Evolutionary conservation across 495 filamentous ascomycete genomes (phyloP).

Genomic region (Penicillium soppii): DNA sequence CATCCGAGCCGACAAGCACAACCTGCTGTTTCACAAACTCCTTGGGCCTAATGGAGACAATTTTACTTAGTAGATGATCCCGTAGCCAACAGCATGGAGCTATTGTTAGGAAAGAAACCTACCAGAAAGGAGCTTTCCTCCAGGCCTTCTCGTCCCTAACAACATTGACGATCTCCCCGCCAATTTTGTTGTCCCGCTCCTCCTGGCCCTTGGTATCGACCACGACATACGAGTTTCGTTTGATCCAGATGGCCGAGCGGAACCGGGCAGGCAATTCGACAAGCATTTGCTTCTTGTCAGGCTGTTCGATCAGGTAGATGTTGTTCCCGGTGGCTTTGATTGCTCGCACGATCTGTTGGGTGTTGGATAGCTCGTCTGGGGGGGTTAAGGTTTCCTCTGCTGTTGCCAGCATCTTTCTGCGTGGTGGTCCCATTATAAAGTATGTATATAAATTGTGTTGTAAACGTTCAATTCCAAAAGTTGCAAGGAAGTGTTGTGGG

Average conservation of each 20-base stretch:
- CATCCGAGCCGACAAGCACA: slow-evolving; percentile 35
- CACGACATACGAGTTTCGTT: slow-evolving; percentile 80
- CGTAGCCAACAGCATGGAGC: neutral
- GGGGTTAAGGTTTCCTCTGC: slow-evolving; percentile 74
- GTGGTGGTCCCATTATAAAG: slow-evolving; percentile 65
- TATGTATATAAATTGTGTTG: neutral
- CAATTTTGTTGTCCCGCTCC: slow-evolving; percentile 72
- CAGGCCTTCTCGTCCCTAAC: slow-evolving; percentile 88
- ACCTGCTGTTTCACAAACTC: slow-evolving; percentile 67
- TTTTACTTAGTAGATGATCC: neutral
- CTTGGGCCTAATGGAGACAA: slow-evolving; percentile 60
- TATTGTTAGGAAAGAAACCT: slow-evolving; percentile 22
- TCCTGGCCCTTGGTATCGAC: slow-evolving; percentile 69
- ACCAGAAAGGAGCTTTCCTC: slow-evolving; percentile 93
- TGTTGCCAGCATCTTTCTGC: slow-evolving; percentile 70
- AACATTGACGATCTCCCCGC: slow-evolving; percentile 89
- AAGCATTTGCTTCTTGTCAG: slow-evolving; percentile 53
- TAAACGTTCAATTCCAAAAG: neutral
- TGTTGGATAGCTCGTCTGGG: slow-evolving; percentile 59
- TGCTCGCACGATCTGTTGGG: slow-evolving; percentile 71
- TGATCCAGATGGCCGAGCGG: slow-evolving; percentile 88
- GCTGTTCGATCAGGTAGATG: slow-evolving; percentile 71
- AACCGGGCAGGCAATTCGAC: slow-evolving; percentile 80
- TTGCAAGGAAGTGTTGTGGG: neutral
- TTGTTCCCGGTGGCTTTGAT: slow-evolving; percentile 84